Base-by-base conservation (phyloP, 768 basidiomycete species). In the Polyporus arcularius region DNA sequence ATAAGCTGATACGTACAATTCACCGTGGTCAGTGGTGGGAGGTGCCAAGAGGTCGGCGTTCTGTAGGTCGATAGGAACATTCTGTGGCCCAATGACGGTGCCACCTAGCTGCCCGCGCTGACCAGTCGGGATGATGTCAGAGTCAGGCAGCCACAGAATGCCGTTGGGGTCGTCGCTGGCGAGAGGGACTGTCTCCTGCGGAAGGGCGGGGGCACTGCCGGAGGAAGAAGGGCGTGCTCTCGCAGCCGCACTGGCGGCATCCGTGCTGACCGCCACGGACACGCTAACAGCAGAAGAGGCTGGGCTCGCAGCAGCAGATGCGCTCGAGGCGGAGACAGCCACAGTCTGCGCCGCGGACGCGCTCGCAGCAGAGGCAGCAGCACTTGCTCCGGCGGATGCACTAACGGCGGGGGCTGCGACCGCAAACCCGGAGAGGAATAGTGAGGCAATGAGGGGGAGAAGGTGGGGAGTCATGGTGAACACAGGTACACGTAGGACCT, bases 1-100 rank as follows among this genome's bases (percentile, higher is more conserved):
- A 38, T 16, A 31, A 30, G n/a, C 21, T 26, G 42, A 6, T 5
- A 67, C 78, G 48, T 62, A 76, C 78, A 89, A 72, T 16, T 56
- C 60, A 10, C 88, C 87, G 31, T 76, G 68, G 65, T 90, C 88
- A 0, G 88, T 87, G 10, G 78, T 79, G 3, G 88, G 88, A 52
- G 85, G 84, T 4, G 83, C 83, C 1, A 89, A 61, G 2, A 76
- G 53, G 54, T 89, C 83, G 7, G 85, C 75, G 47, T 87, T 86
- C 68, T 88, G 75, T 30, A 78, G 52, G 57, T 85, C 79, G 26
- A 87, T 48, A 4, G 79, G 78, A 8, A 80, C 58, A 65, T 89
- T 85, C 51, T 85, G 73, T 0, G 85, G 87, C 1, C 85, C 86
- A 2, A 89, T 67, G 42, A 88, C 76, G 4, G 50, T 58, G 1